These are phyloP conservation scores for Lycium ferocissimum DNA, from an alignment of 257 asterid genomes.

Conservation along the genomic window DNA sequence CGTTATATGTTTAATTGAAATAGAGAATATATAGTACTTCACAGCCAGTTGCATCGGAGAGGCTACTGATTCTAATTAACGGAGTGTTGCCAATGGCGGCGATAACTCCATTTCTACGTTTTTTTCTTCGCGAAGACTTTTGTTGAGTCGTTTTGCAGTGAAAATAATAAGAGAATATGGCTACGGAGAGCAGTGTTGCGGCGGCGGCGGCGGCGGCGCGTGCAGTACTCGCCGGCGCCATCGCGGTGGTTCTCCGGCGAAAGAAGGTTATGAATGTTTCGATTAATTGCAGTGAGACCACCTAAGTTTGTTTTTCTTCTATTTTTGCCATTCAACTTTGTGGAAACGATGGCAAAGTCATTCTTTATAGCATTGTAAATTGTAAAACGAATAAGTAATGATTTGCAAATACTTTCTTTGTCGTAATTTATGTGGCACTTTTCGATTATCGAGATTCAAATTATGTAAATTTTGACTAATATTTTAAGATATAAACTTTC, in stretches of 20 bases:
- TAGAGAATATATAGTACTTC: conserved; percentile 49
- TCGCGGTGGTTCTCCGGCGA: conserved; percentile 19
- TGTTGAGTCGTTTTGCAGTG: conserved; percentile 44
- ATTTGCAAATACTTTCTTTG: too few relatives aligned
- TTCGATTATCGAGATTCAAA: too few relatives aligned
- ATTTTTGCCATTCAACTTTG: neutral
- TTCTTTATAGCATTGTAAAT: neutral
- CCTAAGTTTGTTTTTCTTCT: neutral
- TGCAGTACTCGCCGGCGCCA: conserved; percentile 60
- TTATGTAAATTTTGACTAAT: too few relatives aligned
- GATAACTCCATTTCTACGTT: conserved; percentile 66
- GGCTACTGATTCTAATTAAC: conserved; percentile 86
- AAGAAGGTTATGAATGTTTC: neutral
- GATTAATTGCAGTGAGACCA: neutral
- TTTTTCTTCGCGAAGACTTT: conserved; percentile 42
- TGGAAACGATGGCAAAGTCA: neutral
- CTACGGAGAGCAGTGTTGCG: conserved; percentile 59
- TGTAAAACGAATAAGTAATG: too few relatives aligned
- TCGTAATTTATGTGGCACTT: too few relatives aligned
- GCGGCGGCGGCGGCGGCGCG: conserved; percentile 44
- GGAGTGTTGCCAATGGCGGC: conserved; percentile 96
- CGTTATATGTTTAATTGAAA: neutral
- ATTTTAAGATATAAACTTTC: too few relatives aligned
- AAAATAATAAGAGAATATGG: conserved; percentile 58
- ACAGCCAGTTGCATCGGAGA: conserved; percentile 93